Conservation (phyloP, 2,329 filamentous ascomycete genomes). For the Hymenotorrendiella dingleyae region DNA sequence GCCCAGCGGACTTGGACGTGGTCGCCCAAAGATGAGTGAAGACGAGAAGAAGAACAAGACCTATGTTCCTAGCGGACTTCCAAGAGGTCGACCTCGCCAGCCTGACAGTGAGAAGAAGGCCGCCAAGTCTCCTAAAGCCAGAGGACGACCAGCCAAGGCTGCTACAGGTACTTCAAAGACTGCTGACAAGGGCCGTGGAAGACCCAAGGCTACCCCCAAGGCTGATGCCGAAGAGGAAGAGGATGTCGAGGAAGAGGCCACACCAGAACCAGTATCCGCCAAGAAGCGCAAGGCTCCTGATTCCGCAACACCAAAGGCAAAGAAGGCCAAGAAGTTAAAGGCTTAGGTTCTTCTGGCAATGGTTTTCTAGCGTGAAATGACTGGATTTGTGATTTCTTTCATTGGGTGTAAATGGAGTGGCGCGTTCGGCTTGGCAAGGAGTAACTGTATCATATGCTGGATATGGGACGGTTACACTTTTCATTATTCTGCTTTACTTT, state of each 20-base stretch:
- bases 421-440: background rate
- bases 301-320: conserved; percentile 2
- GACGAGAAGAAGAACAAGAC: conserved; percentile 10
- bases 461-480: too few relatives aligned
- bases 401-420: background rate
- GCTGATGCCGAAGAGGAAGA: background rate
- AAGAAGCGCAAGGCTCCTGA: conserved; percentile 9
- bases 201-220: conserved; percentile 1
- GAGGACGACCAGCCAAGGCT: background rate
- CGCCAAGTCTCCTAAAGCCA: background rate
- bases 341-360: background rate
- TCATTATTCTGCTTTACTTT: background rate
- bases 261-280: background rate
- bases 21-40: conserved; percentile 18
- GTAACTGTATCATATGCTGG: background rate
- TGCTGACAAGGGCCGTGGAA: background rate
- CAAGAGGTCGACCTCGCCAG: conserved; percentile 18
- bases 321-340: conserved; percentile 16
- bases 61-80: conserved; percentile 17
- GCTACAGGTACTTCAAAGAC: background rate
- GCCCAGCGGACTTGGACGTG: conserved; percentile 18
- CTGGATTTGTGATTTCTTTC: background rate
- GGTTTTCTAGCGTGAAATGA: background rate
- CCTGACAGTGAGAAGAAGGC: conserved; percentile 12
- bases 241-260: background rate